A percentile compares a stretch with the other conserved stretches of the same genome.
Evolutionary conservation across 2,329 filamentous ascomycete species (phyloP).

Genomic region (Pseudofabraea citricarpa): DNA sequence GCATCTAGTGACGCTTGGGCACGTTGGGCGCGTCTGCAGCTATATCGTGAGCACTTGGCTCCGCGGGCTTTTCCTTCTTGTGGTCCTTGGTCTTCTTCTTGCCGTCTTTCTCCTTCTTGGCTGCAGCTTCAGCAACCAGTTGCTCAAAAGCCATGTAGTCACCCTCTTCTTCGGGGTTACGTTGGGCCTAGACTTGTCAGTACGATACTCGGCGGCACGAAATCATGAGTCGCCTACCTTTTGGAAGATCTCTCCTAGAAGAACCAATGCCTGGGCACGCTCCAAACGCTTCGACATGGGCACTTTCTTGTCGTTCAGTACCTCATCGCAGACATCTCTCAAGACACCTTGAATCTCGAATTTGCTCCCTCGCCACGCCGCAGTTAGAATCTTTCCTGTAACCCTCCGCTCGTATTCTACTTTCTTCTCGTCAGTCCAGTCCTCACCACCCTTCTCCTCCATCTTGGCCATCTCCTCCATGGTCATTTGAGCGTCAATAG

Average conservation of each 20-base stretch:
- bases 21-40: slow-evolving; percentile 36
- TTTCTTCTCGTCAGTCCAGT: slow-evolving; percentile 98
- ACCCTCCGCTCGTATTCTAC: slow-evolving; percentile 92
- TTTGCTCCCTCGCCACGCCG: slow-evolving; percentile 92
- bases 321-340: slow-evolving; percentile 86
- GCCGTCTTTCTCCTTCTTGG: slow-evolving; percentile 83
- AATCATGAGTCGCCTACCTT: slow-evolving; percentile 54
- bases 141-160: slow-evolving; percentile 99
- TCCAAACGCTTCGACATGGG: slow-evolving; percentile 81
- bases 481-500: slow-evolving; percentile 94
- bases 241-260: slow-evolving; percentile 84
- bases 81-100: slow-evolving; percentile 56
- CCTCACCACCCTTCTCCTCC: slow-evolving; percentile 90
- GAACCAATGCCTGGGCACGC: slow-evolving; percentile 80
- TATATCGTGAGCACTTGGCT: slow-evolving; percentile 20
- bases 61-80: slow-evolving; percentile 22
- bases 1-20: slow-evolving; percentile 24
- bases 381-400: slow-evolving; percentile 95
- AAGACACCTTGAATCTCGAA: slow-evolving; percentile 97
- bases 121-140: slow-evolving; percentile 90
- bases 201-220: background rate
- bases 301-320: slow-evolving; percentile 76
- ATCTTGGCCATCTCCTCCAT: slow-evolving; percentile 99
- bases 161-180: slow-evolving; percentile 92
- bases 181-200: slow-evolving; percentile 59